These are phyloP conservation scores for Leucocoprinus leucothites DNA, from an alignment of 768 basidiomycete genomes.

Conservation along the genomic window DNA sequence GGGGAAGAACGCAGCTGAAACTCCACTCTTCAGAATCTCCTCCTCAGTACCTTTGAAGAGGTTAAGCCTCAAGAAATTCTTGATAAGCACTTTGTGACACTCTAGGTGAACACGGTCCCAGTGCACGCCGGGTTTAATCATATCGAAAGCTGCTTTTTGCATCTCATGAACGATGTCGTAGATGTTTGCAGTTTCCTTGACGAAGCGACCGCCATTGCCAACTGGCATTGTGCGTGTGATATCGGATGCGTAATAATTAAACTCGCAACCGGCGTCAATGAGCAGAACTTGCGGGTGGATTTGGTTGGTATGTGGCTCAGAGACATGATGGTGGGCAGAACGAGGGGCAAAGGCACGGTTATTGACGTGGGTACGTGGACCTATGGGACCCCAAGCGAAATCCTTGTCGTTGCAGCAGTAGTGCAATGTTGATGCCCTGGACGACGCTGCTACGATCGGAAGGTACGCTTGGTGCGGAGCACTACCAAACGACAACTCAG, in stretches of 20 bases:
- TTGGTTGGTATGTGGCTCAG: constrained; percentile 33
- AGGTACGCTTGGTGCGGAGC: constrained; percentile 87
- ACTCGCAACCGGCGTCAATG: constrained; percentile 96
- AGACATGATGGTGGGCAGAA: not conserved
- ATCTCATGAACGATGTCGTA: constrained; percentile 88
- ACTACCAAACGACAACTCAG: constrained; percentile 33
- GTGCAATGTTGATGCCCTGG: constrained; percentile 85
- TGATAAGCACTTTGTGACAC: constrained; percentile 79
- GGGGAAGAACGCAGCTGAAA: constrained; percentile 88
- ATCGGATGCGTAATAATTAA: constrained; percentile 46
- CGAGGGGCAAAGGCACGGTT: constrained; percentile 32
- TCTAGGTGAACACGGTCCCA: constrained; percentile 88
- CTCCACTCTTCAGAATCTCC: constrained; percentile 71
- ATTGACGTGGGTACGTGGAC: constrained; percentile 53
- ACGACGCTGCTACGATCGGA: constrained; percentile 88
- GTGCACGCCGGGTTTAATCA: constrained; percentile 73
- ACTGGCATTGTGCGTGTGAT: constrained; percentile 85
- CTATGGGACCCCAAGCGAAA: constrained; percentile 81
- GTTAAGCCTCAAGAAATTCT: constrained; percentile 78
- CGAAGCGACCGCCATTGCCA: constrained; percentile 92
- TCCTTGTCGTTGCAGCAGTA: constrained; percentile 92
- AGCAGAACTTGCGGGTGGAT: constrained; percentile 72
- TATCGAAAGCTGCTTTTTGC: constrained; percentile 59
- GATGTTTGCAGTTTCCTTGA: constrained; percentile 74
- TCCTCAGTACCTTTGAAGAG: constrained; percentile 74